Base-by-base conservation (phyloP, 2,329 filamentous ascomycete genomes). In the Claviceps paspali region DNA sequence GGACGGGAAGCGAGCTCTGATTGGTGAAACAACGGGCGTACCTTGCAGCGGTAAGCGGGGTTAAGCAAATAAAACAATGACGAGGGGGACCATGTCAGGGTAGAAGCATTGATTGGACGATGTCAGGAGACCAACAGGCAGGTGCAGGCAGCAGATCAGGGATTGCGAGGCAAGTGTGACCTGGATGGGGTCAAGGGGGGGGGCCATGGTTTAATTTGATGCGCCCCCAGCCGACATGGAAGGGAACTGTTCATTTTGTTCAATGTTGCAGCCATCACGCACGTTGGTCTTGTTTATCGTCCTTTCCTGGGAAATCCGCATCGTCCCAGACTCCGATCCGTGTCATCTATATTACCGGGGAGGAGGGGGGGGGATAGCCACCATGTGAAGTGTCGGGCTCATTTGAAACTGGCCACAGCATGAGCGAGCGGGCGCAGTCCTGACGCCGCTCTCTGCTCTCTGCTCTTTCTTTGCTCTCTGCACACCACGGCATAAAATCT, bases 21-120 rank as follows among this genome's bases (percentile, higher is more conserved):
- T 35, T 32, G 38, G 38, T 28, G 4, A 5, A 8, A 11, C 1
- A 4, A 8, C 10, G 31, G 35, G 39, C 35, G 39, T 41, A 29
- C 39, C 39, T 41, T 38, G 39, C 39, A 41, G 35, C 38, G 29
- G 23, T 21, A 18, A 8, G 35, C 28, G 22, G 31, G 26, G 24
- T 11, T 11, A 33, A 41, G 37, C 45, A 36, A 45, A 45, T 44
- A 36, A 47, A 43, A 43, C 38, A 38, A 34, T 33, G 36, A 18
- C 43, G 38, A 39, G 33, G 37, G 18, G 11, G 19, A 9, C 30
- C 22, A 34, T 12, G 35, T 10, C 27, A 28, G 38, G 40, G 30
- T 22, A 38, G 32, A 23, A 21, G 14, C 14, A 15, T 18, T 22
- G 26, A 15, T 36, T 36, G 34, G 36, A 9, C 14, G 15, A 5